phyloP scores from a whole-genome alignment of 306 rosid genomes.

The Pyrus betulifolia region DNA sequence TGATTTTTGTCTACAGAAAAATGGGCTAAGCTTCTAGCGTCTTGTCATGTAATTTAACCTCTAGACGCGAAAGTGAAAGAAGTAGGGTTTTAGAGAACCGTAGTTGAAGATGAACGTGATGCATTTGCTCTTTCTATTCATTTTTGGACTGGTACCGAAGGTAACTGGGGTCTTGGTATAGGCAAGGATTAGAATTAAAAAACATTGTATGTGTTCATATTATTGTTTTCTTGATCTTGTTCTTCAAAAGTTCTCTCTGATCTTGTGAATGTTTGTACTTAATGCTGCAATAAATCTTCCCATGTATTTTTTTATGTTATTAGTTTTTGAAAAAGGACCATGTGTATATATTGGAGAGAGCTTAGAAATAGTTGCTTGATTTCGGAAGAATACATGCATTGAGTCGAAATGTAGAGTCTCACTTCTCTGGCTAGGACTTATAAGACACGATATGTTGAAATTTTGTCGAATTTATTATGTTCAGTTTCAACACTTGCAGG shows the following conservation, averaged over 20 bases:
- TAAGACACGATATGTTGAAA: not conserved
- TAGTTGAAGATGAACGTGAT: not conserved
- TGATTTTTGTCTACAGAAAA: slow-evolving; percentile 2
- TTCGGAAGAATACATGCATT: not conserved
- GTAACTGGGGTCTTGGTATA: not conserved
- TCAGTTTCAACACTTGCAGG: not conserved
- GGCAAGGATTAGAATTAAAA: slow-evolving; percentile 2
- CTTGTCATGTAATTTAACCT: not conserved
- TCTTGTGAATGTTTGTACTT: not conserved
- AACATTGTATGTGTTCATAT: slow-evolving; percentile 2
- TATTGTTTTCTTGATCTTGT: not conserved
- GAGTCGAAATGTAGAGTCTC: not conserved
- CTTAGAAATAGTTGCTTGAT: not conserved
- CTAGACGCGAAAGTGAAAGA: not conserved
- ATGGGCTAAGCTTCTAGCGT: slow-evolving; percentile 16
- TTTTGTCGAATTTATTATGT: too few species aligned
- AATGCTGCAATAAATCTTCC: not conserved
- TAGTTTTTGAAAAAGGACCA: not conserved
- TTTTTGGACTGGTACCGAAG: not conserved
- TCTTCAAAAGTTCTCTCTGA: not conserved
- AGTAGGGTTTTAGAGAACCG: not conserved
- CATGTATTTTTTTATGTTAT: not conserved
- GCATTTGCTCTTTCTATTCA: not conserved
- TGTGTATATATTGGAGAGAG: not conserved
- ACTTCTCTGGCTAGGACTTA: not conserved